Percentiles rank a stretch among this genome's conserved stretches.
These are phyloP conservation scores for Claviceps purpurea DNA, from an alignment of 2,329 filamentous ascomycete species.

Conservation along the genomic window DNA sequence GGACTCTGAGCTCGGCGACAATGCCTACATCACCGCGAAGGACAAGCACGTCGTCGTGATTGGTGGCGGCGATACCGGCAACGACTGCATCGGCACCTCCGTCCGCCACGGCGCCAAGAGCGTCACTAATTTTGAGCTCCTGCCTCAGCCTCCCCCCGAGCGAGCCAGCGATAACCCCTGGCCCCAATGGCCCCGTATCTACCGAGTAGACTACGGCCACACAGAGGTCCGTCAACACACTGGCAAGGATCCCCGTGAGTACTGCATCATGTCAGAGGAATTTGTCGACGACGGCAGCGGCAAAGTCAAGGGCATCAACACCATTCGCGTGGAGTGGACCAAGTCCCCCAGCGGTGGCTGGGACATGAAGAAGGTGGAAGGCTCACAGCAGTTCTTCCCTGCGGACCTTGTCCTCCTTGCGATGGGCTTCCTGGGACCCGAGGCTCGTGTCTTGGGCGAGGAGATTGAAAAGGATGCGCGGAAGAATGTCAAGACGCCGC, in stretches of 20 bases:
- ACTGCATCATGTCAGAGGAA: constrained; percentile 96
- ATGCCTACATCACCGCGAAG: constrained; percentile 84
- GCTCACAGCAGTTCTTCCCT: constrained; percentile 89
- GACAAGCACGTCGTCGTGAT: constrained; percentile 94
- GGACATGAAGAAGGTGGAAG: constrained; percentile 98
- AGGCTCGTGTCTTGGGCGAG: constrained; percentile 77
- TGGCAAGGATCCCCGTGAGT: constrained; percentile 91
- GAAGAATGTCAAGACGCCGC: constrained; percentile 91
- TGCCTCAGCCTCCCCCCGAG: constrained; percentile 83
- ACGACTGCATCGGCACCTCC: constrained; percentile 95
- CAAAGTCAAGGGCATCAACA: constrained; percentile 91
- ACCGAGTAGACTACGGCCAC: constrained; percentile 97
- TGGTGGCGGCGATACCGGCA: constrained; percentile 93
- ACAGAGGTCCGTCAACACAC: constrained; percentile 91
- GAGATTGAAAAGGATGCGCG: constrained; percentile 80
- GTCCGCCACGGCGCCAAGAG: constrained; percentile 92
- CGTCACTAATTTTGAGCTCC: constrained; percentile 89
- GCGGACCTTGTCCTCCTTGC: constrained; percentile 88
- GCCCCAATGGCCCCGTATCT: constrained; percentile 96
- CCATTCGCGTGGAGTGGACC: constrained; percentile 89
- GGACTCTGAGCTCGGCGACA: constrained; percentile 75
- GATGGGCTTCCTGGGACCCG: constrained; percentile 94
- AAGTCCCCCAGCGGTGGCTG: constrained; percentile 79
- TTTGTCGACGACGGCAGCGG: constrained; percentile 83
- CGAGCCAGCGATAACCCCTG: constrained; percentile 91